Percentiles rank a stretch among this genome's conserved stretches.
phyloP scores from a whole-genome alignment of 2,329 filamentous ascomycete species.

The Rutstroemia sp. region DNA sequence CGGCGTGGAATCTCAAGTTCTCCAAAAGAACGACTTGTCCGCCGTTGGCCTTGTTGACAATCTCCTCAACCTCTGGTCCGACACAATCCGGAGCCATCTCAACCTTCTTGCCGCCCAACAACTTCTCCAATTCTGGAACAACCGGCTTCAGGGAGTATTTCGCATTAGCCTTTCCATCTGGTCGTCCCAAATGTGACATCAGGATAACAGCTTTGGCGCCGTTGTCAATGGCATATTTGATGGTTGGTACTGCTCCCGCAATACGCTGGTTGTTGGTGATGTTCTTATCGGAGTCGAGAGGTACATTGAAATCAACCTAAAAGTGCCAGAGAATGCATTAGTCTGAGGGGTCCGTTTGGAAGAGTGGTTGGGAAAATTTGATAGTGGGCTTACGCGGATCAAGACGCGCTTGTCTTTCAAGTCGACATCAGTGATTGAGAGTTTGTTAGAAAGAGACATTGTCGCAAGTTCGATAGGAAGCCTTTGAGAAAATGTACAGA shows the following conservation, averaged over 20 bases:
- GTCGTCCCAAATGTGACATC: conserved; percentile 97
- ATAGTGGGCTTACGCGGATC: conserved; percentile 69
- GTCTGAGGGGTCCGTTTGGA: conserved; percentile 1
- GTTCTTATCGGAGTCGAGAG: conserved; percentile 85
- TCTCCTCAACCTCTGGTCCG: conserved; percentile 81
- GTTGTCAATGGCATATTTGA: conserved; percentile 87
- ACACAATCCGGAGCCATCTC: conserved; percentile 88
- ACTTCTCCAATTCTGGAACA: conserved; percentile 84
- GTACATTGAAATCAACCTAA: conserved; percentile 99
- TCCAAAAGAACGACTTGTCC: conserved; percentile 87
- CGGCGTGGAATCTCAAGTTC: conserved; percentile 96
- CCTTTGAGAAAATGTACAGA: neutral
- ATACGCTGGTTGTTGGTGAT: conserved; percentile 99
- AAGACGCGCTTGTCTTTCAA: conserved; percentile 97
- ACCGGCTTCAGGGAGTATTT: conserved; percentile 97
- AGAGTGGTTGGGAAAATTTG: neutral
- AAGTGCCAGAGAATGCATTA: conserved; percentile 16
- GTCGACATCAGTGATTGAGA: conserved; percentile 92
- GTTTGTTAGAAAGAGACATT: conserved; percentile 99
- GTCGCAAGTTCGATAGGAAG: conserved; percentile 4
- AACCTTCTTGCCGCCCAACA: conserved; percentile 69
- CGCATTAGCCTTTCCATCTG: conserved; percentile 78
- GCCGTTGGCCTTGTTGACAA: conserved; percentile 72
- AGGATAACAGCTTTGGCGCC: conserved; percentile 88
- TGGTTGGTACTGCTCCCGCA: conserved; percentile 87